Base-by-base conservation (phyloP, 768 basidiomycete genomes). In the Crepidotus variabilis region DNA sequence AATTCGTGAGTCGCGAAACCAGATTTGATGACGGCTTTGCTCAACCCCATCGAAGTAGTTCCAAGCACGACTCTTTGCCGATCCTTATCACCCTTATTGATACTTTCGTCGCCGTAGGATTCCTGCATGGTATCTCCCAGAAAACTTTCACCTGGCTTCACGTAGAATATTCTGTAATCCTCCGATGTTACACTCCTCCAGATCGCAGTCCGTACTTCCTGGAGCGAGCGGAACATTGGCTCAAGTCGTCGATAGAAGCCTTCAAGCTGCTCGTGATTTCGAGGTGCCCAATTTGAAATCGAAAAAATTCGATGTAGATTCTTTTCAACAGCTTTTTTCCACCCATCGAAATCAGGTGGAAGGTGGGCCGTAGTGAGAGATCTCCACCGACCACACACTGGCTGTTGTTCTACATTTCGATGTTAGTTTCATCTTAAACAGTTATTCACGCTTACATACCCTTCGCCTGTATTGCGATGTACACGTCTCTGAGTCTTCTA, bases 121-220 rank as follows among this genome's bases (percentile, higher is more conserved):
- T 70, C 66, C 22, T 67, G 67, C 67, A 68, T 68, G 23, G 24
- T 43, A 9, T 4, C 28, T 1, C 60, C 24, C n/a, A 61, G 52
- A 47, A 65, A 68, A 6, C 10, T 9, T 0, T 47, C 24, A 6
- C 59, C 60, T 0, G 60, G 51, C 0, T 50, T 24, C 22, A 66
- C 28, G 1, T 51, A 9, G 45, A 39, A 52, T 8, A 65, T 48
- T 47, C 61, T 57, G 23, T 68, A 58, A 49, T 72, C 64, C 32
- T 61, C 58, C 16, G 69, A 67, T 35, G 63, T 69, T 32, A 69
- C 62, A 49, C 63, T 67, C 52, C 68, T 67, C 9, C 65, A 65
- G 18, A 72, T 51, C 0, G 65, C 67, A 28, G 57, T 59, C n/a
- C 65, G 65, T 11, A 71, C 34, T 6, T 61, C 65, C 33, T 66